phyloP scores from a whole-genome alignment of 163 green algal species.

The Coccomyxa subellipsoidea region DNA sequence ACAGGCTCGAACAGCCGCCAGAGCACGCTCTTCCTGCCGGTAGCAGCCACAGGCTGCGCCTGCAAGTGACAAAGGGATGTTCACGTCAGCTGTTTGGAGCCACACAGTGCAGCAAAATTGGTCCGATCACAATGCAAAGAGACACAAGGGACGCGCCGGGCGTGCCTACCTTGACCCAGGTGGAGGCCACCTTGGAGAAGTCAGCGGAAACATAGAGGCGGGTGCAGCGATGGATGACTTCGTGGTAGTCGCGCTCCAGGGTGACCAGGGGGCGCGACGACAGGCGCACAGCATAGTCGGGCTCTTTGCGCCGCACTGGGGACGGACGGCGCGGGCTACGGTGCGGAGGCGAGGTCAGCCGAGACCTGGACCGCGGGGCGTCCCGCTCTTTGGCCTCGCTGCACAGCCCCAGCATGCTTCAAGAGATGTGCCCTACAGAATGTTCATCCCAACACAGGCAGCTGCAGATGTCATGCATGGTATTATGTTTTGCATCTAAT shows the following conservation, averaged over 20 bases:
- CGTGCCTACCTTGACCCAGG: constrained; percentile 32
- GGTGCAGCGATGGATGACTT: constrained; percentile 19
- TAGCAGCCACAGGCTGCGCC: background rate
- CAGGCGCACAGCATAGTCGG: constrained; percentile 19
- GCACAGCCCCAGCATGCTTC: background rate
- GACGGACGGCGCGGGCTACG: background rate
- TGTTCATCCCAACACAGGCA: no score
- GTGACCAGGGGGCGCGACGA: constrained; percentile 8
- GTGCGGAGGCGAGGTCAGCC: background rate
- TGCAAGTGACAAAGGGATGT: background rate
- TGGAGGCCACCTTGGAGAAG: constrained; percentile 40
- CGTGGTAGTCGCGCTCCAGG: constrained; percentile 19
- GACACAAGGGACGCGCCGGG: no score
- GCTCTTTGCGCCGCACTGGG: constrained; percentile 7
- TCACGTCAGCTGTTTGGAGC: no score
- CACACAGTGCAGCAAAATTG: background rate
- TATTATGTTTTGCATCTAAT: no score
- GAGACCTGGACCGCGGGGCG: background rate
- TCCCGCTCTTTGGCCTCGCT: background rate
- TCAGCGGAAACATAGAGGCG: constrained; percentile 40
- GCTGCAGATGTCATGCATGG: no score
- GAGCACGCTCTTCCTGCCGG: constrained; percentile 26
- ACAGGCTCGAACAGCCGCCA: constrained; percentile 23
- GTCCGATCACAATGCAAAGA: no score
- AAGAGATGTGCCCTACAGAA: background rate